phyloP scores from a whole-genome alignment of 2,329 filamentous ascomycete genomes.

The Teratosphaeria nubilosa region DNA sequence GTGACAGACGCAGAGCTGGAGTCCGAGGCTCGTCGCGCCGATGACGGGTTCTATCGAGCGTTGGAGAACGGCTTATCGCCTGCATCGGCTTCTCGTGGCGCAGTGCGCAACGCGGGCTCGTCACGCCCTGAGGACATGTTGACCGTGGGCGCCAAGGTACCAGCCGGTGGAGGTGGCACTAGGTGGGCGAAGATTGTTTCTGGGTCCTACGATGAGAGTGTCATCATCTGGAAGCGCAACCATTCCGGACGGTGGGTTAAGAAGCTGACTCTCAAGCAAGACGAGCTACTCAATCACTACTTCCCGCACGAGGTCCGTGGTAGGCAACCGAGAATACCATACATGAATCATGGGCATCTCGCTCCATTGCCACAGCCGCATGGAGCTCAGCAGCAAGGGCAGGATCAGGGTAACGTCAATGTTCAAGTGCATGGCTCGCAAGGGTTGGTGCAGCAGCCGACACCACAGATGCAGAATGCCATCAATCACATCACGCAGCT shows the following conservation, averaged over 20 bases:
- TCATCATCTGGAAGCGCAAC: slow-evolving; percentile 82
- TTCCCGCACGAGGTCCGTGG: background rate
- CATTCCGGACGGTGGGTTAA: slow-evolving; percentile 71
- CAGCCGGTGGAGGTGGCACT: slow-evolving; percentile 81
- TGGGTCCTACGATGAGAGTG: slow-evolving; percentile 89
- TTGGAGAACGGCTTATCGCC: slow-evolving; percentile 36
- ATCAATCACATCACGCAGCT: background rate
- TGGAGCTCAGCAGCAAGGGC: background rate
- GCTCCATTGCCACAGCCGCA: background rate
- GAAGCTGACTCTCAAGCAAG: slow-evolving; percentile 46
- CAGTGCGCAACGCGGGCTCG: slow-evolving; percentile 57
- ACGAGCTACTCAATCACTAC: slow-evolving; percentile 7
- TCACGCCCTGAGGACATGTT: slow-evolving; percentile 64
- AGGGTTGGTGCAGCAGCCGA: background rate
- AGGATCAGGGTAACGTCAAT: background rate
- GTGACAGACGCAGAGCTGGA: slow-evolving; percentile 61
- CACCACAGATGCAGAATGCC: background rate
- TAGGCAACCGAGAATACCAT: background rate
- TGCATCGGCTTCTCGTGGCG: slow-evolving; percentile 19
- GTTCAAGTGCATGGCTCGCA: background rate
- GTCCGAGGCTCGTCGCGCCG: slow-evolving; percentile 60
- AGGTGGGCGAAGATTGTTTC: slow-evolving; percentile 91
- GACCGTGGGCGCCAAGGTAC: slow-evolving; percentile 74
- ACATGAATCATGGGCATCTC: background rate
- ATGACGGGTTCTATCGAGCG: slow-evolving; percentile 59